These are phyloP conservation scores for Sordaria brevicollis DNA, from an alignment of 495 filamentous ascomycete genomes.

Conservation along the genomic window DNA sequence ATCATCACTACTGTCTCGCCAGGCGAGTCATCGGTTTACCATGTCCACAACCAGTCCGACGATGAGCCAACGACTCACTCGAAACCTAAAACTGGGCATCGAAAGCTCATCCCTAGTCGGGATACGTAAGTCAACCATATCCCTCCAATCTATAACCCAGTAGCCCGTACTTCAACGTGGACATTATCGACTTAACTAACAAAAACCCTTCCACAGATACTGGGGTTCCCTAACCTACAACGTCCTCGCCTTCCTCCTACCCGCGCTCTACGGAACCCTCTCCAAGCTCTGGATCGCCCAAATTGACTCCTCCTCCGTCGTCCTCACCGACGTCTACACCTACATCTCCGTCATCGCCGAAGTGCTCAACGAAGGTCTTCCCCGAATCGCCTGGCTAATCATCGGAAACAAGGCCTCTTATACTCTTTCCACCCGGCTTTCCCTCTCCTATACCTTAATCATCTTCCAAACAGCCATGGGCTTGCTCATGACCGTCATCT, in stretches of 20 bases:
- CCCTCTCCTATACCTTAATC: slow-evolving; percentile 55
- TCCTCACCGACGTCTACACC: slow-evolving; percentile 50
- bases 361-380: slow-evolving; percentile 66
- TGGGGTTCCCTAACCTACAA: slow-evolving; percentile 53
- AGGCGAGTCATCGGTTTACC: neutral
- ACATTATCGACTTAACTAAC: neutral
- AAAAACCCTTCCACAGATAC: slow-evolving; percentile 23
- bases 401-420: slow-evolving; percentile 58
- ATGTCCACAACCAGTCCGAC: neutral
- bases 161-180: no score
- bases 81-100: neutral
- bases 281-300: slow-evolving; percentile 66
- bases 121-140: neutral
- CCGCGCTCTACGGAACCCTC: slow-evolving; percentile 59
- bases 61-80: neutral
- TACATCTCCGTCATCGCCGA: slow-evolving; percentile 55
- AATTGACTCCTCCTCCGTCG: slow-evolving; percentile 56
- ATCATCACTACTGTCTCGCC: neutral
- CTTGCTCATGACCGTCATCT: slow-evolving; percentile 50
- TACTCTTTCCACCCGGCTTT: slow-evolving; percentile 38
- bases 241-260: slow-evolving; percentile 51
- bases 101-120: neutral
- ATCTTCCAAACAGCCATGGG: slow-evolving; percentile 48
- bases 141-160: no score
- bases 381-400: slow-evolving; percentile 55